Evolutionary conservation across 768 basidiomycete species (phyloP).

Genomic region (Mycena vulgaris): DNA sequence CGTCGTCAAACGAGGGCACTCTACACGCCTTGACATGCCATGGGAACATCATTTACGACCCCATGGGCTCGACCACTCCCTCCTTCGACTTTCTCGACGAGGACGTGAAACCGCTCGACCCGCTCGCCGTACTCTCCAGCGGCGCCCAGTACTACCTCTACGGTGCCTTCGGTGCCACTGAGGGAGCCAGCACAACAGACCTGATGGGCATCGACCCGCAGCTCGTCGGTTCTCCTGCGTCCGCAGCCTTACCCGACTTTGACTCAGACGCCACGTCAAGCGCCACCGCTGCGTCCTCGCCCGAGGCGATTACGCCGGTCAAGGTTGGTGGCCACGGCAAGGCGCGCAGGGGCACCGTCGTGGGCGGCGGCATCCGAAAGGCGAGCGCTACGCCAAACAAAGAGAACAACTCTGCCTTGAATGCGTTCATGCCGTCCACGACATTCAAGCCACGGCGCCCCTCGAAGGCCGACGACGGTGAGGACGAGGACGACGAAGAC

Average conservation of each 20-base stretch:
- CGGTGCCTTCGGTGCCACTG: slow-evolving; percentile 54
- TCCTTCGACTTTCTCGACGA: slow-evolving; percentile 63
- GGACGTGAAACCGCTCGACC: slow-evolving; percentile 56
- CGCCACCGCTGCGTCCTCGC: slow-evolving; percentile 47
- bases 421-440: slow-evolving; percentile 43
- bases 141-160: slow-evolving; percentile 58
- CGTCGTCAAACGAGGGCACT: too few species aligned
- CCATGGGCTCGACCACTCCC: slow-evolving; percentile 44
- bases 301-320: slow-evolving; percentile 65
- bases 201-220: slow-evolving; percentile 84
- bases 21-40: too few species aligned
- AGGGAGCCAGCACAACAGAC: slow-evolving; percentile 43
- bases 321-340: slow-evolving; percentile 75
- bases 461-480: slow-evolving; percentile 37
- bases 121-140: slow-evolving; percentile 43
- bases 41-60: too few species aligned
- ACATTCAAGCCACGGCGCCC: slow-evolving; percentile 38
- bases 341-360: slow-evolving; percentile 77
- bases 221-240: slow-evolving; percentile 77
- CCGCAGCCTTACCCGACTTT: slow-evolving; percentile 52
- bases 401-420: slow-evolving; percentile 49
- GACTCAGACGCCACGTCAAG: slow-evolving; percentile 41
- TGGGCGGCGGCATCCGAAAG: slow-evolving; percentile 83
- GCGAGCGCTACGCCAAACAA: slow-evolving; percentile 48
- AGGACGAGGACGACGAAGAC: slow-evolving; percentile 65